phyloP scores from a whole-genome alignment of 1,284 basidiomycete genomes.

The Moesziomyces sp. region DNA sequence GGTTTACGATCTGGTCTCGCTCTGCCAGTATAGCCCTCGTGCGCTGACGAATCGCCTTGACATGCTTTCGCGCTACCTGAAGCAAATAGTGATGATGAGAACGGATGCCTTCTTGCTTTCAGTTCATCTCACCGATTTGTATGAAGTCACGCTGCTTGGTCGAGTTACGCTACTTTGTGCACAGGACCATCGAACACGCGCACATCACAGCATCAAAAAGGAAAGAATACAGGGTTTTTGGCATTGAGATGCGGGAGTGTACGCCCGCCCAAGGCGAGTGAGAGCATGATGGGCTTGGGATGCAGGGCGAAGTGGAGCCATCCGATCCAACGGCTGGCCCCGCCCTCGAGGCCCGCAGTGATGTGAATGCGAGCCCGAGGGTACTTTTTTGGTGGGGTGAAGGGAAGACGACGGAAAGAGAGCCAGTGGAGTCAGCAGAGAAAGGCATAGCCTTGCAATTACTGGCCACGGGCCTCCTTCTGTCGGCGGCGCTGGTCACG shows the following conservation, averaged over 20 bases:
- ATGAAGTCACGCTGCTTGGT: too few relatives aligned
- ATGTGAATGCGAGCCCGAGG: background rate
- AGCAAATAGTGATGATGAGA: too few relatives aligned
- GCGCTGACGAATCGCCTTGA: too few relatives aligned
- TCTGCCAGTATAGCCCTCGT: too few relatives aligned
- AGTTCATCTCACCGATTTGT: too few relatives aligned
- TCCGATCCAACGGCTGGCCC: background rate
- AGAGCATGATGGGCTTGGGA: background rate
- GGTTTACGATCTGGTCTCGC: too few relatives aligned
- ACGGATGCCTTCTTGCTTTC: too few relatives aligned
- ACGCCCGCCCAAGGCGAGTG: background rate
- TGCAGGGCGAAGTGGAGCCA: background rate
- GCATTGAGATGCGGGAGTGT: background rate
- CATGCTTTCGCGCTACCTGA: too few relatives aligned
- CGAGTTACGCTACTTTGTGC: too few relatives aligned
- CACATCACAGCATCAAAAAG: too few relatives aligned
- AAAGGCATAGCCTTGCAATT: conserved; percentile 6
- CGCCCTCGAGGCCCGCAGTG: background rate
- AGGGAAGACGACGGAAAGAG: background rate
- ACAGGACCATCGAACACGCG: too few relatives aligned
- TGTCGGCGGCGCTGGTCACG: conserved; percentile 67
- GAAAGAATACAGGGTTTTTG: background rate
- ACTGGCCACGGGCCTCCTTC: conserved; percentile 57
- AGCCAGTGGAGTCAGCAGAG: background rate
- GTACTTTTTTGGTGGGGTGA: background rate